Conservation (phyloP, 768 basidiomycete species). For the Suillus americanus region DNA sequence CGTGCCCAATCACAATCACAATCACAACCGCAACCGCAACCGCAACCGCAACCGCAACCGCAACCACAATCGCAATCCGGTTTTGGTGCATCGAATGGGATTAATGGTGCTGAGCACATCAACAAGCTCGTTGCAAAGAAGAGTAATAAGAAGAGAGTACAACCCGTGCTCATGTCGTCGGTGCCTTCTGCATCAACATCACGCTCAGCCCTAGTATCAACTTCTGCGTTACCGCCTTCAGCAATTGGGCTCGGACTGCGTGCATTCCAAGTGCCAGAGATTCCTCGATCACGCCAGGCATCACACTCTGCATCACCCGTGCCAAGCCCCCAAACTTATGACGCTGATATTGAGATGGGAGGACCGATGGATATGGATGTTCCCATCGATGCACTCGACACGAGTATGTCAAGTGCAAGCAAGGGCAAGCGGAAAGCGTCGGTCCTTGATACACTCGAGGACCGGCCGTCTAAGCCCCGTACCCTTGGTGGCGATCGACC, state of each 20-base stretch:
- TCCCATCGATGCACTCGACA: conserved; percentile 54
- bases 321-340: conserved; percentile 51
- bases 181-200: conserved; percentile 36
- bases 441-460: conserved; percentile 39
- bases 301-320: conserved; percentile 43
- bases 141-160: conserved; percentile 66
- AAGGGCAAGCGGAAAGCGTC: conserved; percentile 56
- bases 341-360: conserved; percentile 41
- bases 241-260: background rate
- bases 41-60: conserved; percentile 34
- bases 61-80: conserved; percentile 34
- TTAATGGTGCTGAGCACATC: conserved; percentile 55
- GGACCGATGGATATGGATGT: conserved; percentile 52
- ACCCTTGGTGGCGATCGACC: conserved; percentile 72
- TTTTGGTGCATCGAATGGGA: conserved; percentile 36
- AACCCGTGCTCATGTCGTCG: conserved; percentile 40
- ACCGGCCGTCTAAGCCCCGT: conserved; percentile 36
- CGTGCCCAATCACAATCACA: conserved; percentile 29
- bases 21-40: conserved; percentile 29
- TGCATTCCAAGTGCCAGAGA: conserved; percentile 5
- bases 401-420: conserved; percentile 24
- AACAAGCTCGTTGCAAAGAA: conserved; percentile 78
- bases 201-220: conserved; percentile 7
- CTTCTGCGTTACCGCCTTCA: background rate
- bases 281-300: conserved; percentile 24